Evolutionary conservation across 2,329 filamentous ascomycete genomes (phyloP).

Genomic region (Ophiosphaerella korrae): DNA sequence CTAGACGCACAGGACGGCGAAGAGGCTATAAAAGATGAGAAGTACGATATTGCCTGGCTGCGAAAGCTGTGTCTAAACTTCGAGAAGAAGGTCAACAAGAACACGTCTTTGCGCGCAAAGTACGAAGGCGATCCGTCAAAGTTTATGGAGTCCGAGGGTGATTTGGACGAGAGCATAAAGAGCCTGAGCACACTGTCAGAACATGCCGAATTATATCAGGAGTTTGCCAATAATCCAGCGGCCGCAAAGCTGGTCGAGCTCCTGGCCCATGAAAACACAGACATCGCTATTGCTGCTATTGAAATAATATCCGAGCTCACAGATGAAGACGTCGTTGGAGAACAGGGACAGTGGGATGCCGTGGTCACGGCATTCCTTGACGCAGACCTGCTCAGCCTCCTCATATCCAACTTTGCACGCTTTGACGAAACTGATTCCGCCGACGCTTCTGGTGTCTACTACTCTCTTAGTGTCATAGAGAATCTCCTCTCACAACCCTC

Average conservation of each 20-base stretch:
- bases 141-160: constrained; percentile 84
- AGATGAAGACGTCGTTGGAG: constrained; percentile 86
- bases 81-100: constrained; percentile 88
- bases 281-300: constrained; percentile 89
- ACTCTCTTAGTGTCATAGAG: constrained; percentile 80
- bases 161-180: constrained; percentile 88
- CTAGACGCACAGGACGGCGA: constrained; percentile 72
- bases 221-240: constrained; percentile 77
- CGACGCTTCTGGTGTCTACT: constrained; percentile 85
- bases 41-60: constrained; percentile 83
- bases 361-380: constrained; percentile 68
- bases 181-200: constrained; percentile 84
- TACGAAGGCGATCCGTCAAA: constrained; percentile 80
- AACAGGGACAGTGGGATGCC: constrained; percentile 78
- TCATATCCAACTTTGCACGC: constrained; percentile 78
- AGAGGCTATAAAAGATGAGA: constrained; percentile 65
- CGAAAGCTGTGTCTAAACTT: constrained; percentile 80
- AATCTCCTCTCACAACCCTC: constrained; percentile 76
- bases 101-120: constrained; percentile 85
- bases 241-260: constrained; percentile 76
- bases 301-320: constrained; percentile 90
- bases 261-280: constrained; percentile 92
- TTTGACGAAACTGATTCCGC: constrained; percentile 74
- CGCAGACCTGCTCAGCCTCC: constrained; percentile 73
- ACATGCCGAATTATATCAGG: constrained; percentile 79